These are phyloP conservation scores for Theobroma cacao DNA, from an alignment of 345 rosid genomes.

Conservation along the genomic window DNA sequence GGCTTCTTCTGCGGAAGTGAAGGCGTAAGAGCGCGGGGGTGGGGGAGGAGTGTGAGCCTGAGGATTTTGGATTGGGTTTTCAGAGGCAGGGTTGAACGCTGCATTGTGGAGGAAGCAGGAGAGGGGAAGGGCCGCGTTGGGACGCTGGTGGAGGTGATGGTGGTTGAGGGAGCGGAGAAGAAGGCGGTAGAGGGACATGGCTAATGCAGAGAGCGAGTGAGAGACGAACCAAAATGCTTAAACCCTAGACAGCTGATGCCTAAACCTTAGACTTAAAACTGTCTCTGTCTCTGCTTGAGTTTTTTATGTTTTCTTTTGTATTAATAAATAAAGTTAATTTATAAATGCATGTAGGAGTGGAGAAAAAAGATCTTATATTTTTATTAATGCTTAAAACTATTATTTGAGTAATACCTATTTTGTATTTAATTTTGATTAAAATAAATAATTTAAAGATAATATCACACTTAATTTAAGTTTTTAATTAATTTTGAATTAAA, in stretches of 20 bases:
- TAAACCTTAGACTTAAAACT: background rate
- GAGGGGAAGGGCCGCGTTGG: constrained; percentile 13
- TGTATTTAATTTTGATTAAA: too few relatives aligned
- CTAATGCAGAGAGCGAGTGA: background rate
- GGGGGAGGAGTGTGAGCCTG: constrained; percentile 6
- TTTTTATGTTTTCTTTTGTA: too few relatives aligned
- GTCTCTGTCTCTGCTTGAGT: too few relatives aligned
- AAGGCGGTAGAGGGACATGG: constrained; percentile 55
- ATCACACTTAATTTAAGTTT: too few relatives aligned
- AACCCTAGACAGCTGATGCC: constrained; percentile 12
- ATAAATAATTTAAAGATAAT: too few relatives aligned
- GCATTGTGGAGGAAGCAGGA: constrained; percentile 18
- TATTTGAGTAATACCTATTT: too few relatives aligned
- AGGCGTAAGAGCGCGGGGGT: constrained; percentile 50
- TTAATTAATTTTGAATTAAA: too few relatives aligned
- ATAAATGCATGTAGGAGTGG: too few relatives aligned
- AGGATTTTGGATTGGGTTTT: constrained; percentile 7
- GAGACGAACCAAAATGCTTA: background rate
- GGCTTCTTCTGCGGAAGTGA: constrained; percentile 94
- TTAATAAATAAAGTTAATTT: too few relatives aligned
- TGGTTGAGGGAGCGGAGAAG: constrained; percentile 38
- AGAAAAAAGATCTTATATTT: too few relatives aligned
- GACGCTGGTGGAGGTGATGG: constrained; percentile 4
- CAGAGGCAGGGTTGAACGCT: constrained; percentile 4
- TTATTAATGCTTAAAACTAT: too few relatives aligned